Evolutionary conservation across 1,284 basidiomycete genomes (phyloP).

Genomic region (Irpex sp.): DNA sequence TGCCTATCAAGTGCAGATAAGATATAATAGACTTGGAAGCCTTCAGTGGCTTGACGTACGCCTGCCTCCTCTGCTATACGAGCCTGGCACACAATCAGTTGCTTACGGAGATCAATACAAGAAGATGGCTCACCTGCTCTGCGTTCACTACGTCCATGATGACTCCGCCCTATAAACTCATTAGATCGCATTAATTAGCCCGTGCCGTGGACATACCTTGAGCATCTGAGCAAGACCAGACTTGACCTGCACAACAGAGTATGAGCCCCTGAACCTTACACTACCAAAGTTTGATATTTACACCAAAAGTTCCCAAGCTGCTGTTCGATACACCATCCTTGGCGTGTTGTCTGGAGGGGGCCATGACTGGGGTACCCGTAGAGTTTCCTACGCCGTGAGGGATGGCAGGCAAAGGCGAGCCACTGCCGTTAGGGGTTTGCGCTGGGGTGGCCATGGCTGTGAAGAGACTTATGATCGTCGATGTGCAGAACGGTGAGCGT

Average conservation of each 20-base stretch:
- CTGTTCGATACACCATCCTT: slow-evolving; percentile 52
- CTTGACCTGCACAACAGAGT: slow-evolving; percentile 65
- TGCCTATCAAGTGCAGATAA: slow-evolving; percentile 38
- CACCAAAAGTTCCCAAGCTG: slow-evolving; percentile 83
- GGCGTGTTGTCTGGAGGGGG: slow-evolving; percentile 55
- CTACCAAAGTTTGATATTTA: slow-evolving; percentile 28
- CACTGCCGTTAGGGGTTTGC: slow-evolving; percentile 22
- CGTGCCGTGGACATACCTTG: slow-evolving; percentile 51
- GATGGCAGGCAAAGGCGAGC: slow-evolving; percentile 24
- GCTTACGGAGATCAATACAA: neutral
- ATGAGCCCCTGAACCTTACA: slow-evolving; percentile 4
- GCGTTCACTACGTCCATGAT: slow-evolving; percentile 91
- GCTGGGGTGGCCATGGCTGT: slow-evolving; percentile 28
- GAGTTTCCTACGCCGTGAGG: slow-evolving; percentile 31
- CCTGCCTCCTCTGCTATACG: slow-evolving; percentile 97
- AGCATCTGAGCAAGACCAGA: slow-evolving; percentile 94
- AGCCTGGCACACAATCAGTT: slow-evolving; percentile 49
- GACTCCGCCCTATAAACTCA: slow-evolving; percentile 65
- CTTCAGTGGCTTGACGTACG: slow-evolving; percentile 4
- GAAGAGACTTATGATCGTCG: slow-evolving; percentile 8
- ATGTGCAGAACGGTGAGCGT: neutral
- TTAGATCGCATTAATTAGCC: slow-evolving; percentile 10
- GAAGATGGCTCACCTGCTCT: slow-evolving; percentile 55
- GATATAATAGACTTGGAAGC: neutral
- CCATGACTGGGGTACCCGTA: slow-evolving; percentile 34